Base-by-base conservation (phyloP, 208 protist genomes). In the Strigomonas culicis region DNA sequence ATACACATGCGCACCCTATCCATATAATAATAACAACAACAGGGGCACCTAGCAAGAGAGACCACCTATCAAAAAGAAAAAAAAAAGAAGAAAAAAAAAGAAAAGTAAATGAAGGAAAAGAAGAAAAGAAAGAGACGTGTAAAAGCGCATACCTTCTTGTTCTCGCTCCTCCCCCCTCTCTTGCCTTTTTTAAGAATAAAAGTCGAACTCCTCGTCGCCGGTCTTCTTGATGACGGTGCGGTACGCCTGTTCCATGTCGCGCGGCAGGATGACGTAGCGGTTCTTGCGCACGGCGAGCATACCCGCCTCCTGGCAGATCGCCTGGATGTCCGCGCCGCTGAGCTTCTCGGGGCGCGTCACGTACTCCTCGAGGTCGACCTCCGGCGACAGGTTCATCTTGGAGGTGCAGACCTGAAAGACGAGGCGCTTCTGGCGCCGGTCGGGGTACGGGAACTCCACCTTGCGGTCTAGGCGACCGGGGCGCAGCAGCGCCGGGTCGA, bases 221-320 rank as follows among this genome's bases (percentile, higher is more conserved):
- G 85, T 92, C 81, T 95, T 95, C 64, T 86, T 80, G 34, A 88
- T 92, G 51, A 95, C 84, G 0, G 78, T 90, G 25, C 82, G 73
- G 68, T 99, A 99, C 21, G 95, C 98, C 63, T 98, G 99, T 66
- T 99, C 98, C 47, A 99, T 98, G 72, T 99, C 99, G 52, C 98
- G 97, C n/a, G 98, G 92, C 22, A 99, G 71, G 58, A 99, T 98
- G 0, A 99, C 97, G 80, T 99, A 99, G 50, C 99, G 77, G 72
- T 99, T 99, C 68, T 99, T 99, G 55, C 99, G 93, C 30, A 99
- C 98, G 4, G 99, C 99, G 51, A 99, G 97, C 98, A 99, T 99
- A 62, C 99, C 99, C 0, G 88, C 88, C 71, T 97, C 96, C 68
- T 99, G 98, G 77, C 98, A 99, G 74, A 99, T 99, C 19, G 98